Conservation (phyloP, 768 basidiomycete species). For the Lepiota subincarnata region DNA sequence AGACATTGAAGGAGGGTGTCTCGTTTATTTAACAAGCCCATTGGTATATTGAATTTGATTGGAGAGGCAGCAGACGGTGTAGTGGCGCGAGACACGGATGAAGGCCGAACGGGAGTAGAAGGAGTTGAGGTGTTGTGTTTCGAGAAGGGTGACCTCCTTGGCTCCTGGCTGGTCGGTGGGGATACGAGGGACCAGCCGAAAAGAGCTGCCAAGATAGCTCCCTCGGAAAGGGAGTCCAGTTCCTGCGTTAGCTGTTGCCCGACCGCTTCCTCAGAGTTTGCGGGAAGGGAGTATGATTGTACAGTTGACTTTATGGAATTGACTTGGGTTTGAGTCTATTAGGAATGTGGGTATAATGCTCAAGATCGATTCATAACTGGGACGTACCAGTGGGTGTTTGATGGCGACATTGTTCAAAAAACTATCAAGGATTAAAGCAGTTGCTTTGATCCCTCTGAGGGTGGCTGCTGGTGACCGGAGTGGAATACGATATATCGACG, state of each 20-base stretch:
- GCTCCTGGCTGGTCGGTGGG: conserved; percentile 21
- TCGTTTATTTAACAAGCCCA: conserved; percentile 25
- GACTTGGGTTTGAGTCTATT: conserved; percentile 56
- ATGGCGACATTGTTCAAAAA: conserved; percentile 51
- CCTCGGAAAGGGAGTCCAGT: conserved; percentile 30
- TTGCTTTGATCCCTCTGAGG: conserved; percentile 54
- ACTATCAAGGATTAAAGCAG: conserved; percentile 50
- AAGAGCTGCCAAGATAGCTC: conserved; percentile 40
- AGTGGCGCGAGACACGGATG: conserved; percentile 17
- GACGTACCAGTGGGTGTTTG: conserved; percentile 70
- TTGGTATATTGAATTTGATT: conserved; percentile 25
- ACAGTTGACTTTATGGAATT: conserved; percentile 48
- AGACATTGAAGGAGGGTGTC: conserved; percentile 59
- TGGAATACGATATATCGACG: conserved; percentile 71
- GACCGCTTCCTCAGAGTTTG: conserved; percentile 12
- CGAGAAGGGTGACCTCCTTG: background rate
- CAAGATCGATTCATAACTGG: background rate
- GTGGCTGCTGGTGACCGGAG: conserved; percentile 62
- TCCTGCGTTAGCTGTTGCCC: conserved; percentile 16
- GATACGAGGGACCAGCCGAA: conserved; percentile 50
- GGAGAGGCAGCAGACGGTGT: conserved; percentile 15
- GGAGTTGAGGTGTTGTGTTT: conserved; percentile 8
- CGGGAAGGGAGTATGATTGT: conserved; percentile 25
- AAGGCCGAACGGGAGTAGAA: conserved; percentile 11
- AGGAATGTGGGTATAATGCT: conserved; percentile 1